These are phyloP conservation scores for Ophiostoma montium DNA, from an alignment of 2,329 filamentous ascomycete genomes.

Conservation along the genomic window DNA sequence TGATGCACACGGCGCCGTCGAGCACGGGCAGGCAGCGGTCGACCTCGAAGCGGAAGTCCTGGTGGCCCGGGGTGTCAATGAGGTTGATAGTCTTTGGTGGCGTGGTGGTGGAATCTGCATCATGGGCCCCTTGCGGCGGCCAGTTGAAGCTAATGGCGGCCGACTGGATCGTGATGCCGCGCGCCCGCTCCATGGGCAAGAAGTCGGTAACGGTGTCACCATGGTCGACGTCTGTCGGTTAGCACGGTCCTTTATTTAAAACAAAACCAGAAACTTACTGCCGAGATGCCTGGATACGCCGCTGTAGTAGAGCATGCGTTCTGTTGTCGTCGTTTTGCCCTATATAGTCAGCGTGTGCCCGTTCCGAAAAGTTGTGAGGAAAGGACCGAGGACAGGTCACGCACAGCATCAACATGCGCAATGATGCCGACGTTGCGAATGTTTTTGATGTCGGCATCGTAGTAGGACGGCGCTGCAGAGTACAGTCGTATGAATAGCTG, in stretches of 20 bases:
- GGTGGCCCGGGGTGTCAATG: slow-evolving; percentile 93
- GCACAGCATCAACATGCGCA: slow-evolving; percentile 78
- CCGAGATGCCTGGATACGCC: slow-evolving; percentile 79
- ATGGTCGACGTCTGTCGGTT: slow-evolving; percentile 67
- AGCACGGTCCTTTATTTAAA: background rate
- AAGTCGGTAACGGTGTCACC: slow-evolving; percentile 97
- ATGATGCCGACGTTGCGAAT: slow-evolving; percentile 97
- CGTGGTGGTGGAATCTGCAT: slow-evolving; percentile 37
- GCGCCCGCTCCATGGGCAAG: slow-evolving; percentile 75
- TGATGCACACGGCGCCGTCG: slow-evolving; percentile 23
- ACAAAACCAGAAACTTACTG: slow-evolving; percentile 26
- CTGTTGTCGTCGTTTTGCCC: slow-evolving; percentile 95
- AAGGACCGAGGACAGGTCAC: too few species aligned
- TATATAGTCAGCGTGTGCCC: too few species aligned
- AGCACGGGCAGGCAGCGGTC: slow-evolving; percentile 55
- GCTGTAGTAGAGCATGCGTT: slow-evolving; percentile 97
- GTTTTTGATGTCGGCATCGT: slow-evolving; percentile 34
- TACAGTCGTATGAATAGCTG: background rate
- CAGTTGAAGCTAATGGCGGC: slow-evolving; percentile 92
- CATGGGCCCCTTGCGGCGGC: slow-evolving; percentile 40
- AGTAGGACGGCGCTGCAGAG: slow-evolving; percentile 11
- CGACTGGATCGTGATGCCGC: slow-evolving; percentile 95
- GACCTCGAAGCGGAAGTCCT: slow-evolving; percentile 95
- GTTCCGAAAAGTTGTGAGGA: slow-evolving; percentile 23
- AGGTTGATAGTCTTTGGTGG: slow-evolving; percentile 47